phyloP scores from a whole-genome alignment of 2,329 filamentous ascomycete genomes.

The Xylariaceae sp. region DNA sequence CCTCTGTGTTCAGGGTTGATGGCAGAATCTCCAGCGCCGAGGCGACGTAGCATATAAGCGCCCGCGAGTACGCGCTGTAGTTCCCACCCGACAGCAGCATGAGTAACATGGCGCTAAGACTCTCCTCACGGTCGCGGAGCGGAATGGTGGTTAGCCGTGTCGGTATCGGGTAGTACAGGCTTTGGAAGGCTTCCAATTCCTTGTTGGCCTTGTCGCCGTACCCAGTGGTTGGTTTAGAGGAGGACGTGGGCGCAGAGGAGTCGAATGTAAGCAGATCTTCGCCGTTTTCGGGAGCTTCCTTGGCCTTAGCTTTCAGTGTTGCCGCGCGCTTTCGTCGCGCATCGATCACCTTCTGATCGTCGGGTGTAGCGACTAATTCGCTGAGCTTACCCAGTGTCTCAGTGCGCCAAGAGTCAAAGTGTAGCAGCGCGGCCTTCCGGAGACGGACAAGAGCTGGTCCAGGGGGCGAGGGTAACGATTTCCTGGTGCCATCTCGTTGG shows the following conservation, averaged over 20 bases:
- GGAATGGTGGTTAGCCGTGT: conserved; percentile 63
- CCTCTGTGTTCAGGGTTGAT: conserved; percentile 68
- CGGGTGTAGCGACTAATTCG: conserved; percentile 64
- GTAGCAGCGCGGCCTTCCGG: conserved; percentile 62
- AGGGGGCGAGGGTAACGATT: conserved; percentile 9
- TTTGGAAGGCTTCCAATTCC: conserved; percentile 52
- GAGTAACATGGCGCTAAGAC: conserved; percentile 73
- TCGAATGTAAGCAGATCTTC: conserved; percentile 52
- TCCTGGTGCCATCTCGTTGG: background rate
- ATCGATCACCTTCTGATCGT: conserved; percentile 53
- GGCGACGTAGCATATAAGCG: conserved; percentile 70
- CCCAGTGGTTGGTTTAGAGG: background rate
- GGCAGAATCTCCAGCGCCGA: conserved; percentile 70
- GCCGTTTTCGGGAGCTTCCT: conserved; percentile 44
- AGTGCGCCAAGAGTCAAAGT: conserved; percentile 80
- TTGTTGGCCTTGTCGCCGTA: background rate
- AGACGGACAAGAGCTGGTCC: conserved; percentile 45
- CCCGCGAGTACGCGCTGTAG: conserved; percentile 76
- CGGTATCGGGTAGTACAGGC: conserved; percentile 59
- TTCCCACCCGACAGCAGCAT: conserved; percentile 74
- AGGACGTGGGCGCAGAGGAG: background rate
- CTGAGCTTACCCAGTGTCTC: conserved; percentile 72
- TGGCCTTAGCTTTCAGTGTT: conserved; percentile 46
- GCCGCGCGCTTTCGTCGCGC: conserved; percentile 54
- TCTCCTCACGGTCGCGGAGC: conserved; percentile 63